These are phyloP conservation scores for Pseudomicrostroma phylloplanum DNA, from an alignment of 1,284 basidiomycete genomes.

Conservation along the genomic window DNA sequence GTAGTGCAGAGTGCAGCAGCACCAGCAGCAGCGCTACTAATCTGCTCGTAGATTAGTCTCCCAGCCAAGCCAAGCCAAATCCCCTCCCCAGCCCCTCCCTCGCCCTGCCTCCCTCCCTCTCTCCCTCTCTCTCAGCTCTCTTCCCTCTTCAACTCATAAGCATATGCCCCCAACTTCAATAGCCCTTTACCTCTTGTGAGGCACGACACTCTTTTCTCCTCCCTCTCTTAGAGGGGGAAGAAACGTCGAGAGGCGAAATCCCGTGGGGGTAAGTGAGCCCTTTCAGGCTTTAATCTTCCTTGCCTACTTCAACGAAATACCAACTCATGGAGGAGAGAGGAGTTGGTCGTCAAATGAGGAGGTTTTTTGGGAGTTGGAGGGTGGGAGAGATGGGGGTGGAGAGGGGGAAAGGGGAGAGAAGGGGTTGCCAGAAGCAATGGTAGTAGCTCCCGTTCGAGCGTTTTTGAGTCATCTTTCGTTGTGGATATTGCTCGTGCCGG, in stretches of 20 bases:
- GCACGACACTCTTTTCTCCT: not conserved
- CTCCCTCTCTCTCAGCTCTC: not conserved
- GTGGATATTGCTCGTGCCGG: too few relatives aligned
- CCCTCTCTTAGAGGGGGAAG: not conserved
- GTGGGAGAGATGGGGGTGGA: too few relatives aligned
- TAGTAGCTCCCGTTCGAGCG: too few relatives aligned
- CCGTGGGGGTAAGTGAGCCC: not conserved
- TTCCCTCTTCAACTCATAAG: not conserved
- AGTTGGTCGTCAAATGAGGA: slow-evolving; percentile 3
- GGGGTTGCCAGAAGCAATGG: too few relatives aligned
- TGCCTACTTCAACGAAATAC: not conserved
- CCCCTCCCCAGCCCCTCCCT: too few relatives aligned
- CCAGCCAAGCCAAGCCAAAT: too few relatives aligned
- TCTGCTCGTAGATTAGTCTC: too few relatives aligned
- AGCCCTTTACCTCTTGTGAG: not conserved
- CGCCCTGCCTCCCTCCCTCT: not conserved
- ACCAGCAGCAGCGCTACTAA: too few relatives aligned
- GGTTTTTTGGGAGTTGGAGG: not conserved
- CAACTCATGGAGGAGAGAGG: not conserved
- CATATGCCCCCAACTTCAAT: not conserved
- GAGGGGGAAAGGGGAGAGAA: too few relatives aligned
- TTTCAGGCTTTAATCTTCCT: not conserved
- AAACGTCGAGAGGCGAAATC: not conserved
- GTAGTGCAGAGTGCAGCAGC: too few relatives aligned
- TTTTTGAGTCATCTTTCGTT: too few relatives aligned